Conservation (phyloP, 805 yeast genomes). For the Saccharomycopsis fibuligera region DNA sequence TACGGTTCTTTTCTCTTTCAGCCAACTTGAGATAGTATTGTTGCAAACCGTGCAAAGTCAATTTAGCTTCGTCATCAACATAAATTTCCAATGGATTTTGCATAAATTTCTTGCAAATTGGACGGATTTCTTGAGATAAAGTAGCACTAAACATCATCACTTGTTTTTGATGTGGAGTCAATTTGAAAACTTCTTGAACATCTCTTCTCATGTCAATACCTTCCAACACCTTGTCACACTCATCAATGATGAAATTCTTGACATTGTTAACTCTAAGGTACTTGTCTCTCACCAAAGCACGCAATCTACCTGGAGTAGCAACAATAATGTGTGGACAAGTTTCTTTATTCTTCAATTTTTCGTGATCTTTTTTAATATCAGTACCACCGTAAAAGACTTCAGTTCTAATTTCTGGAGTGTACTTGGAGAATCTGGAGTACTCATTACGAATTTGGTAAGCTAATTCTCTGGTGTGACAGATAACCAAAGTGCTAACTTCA, state of each 20-base stretch:
- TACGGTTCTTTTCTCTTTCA: slow-evolving; percentile 90
- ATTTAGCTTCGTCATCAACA: slow-evolving; percentile 95
- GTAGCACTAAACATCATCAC: slow-evolving; percentile 99
- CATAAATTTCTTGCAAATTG: slow-evolving; percentile 95
- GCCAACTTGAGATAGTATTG: slow-evolving; percentile 88
- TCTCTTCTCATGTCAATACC: slow-evolving; percentile 93
- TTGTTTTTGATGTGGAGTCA: slow-evolving; percentile 96
- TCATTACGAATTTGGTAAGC: slow-evolving; percentile 98
- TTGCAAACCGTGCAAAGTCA: slow-evolving; percentile 96
- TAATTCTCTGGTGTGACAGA: slow-evolving; percentile 97
- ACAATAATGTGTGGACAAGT: slow-evolving; percentile 95
- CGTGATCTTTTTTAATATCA: slow-evolving; percentile 77
- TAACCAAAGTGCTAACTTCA: slow-evolving; percentile 87
- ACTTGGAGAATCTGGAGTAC: slow-evolving; percentile 94
- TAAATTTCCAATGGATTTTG: slow-evolving; percentile 95
- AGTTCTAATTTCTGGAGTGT: slow-evolving; percentile 96
- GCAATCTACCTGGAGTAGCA: slow-evolving; percentile 97
- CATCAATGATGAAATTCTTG: slow-evolving; percentile 93
- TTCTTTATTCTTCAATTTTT: slow-evolving; percentile 82
- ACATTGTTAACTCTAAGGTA: slow-evolving; percentile 78
- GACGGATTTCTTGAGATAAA: slow-evolving; percentile 87
- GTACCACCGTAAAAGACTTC: slow-evolving; percentile 97
- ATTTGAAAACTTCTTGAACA: slow-evolving; percentile 95
- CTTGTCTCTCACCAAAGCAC: slow-evolving; percentile 90
- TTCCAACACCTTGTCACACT: slow-evolving; percentile 97